Base-by-base conservation (phyloP, 2,329 filamentous ascomycete genomes). In the Talaromyces sp. region DNA sequence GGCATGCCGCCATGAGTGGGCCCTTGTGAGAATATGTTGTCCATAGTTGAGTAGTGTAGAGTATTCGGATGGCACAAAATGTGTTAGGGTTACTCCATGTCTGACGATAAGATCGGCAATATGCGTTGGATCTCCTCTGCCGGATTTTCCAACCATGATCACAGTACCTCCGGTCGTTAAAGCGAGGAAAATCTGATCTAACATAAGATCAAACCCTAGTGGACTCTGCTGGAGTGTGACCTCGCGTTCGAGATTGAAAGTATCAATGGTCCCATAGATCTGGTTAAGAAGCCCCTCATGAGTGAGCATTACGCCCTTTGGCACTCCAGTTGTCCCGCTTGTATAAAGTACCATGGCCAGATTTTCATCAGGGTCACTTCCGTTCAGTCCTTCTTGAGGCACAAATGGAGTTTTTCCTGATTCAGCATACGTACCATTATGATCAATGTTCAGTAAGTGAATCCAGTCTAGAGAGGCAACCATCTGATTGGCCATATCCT, bases 311-410 rank as follows among this genome's bases (percentile, higher is more conserved):
- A 63, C 39, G 2, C 63, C 78, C 66, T 81, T 81, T 1, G 80
- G 79, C 0, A 55, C 68, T 7, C 69, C 68, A 11, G 69, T 70
- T 2, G 67, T 66, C 2, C 69, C 69, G 50, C 68, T 69, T 7
- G 69, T 69, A 63, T 66, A 80, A 4, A 79, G 63, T 9, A 61
- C 54, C n/a, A 52, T 39, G 16, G 61, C 61, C 1, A 44, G 69
- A 87, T 86, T 11, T 4, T 83, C 98, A 68, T 92, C 83, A 62
- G 90, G 83, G 72, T 97, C 92, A 6, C 90, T 85, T 9, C 88
- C 84, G 2, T 14, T 7, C 1, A 44, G 1, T 18, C 2, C 21
- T 5, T 33, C 23, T 11, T 16, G 1, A 42, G 16, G 23, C 3
- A n/a, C 3, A 40, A n/a, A 11, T 12, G 39, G 6, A 14, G 18